Evolutionary conservation across 257 asterid species (phyloP).

Genomic region (Penstemon davidsonii): DNA sequence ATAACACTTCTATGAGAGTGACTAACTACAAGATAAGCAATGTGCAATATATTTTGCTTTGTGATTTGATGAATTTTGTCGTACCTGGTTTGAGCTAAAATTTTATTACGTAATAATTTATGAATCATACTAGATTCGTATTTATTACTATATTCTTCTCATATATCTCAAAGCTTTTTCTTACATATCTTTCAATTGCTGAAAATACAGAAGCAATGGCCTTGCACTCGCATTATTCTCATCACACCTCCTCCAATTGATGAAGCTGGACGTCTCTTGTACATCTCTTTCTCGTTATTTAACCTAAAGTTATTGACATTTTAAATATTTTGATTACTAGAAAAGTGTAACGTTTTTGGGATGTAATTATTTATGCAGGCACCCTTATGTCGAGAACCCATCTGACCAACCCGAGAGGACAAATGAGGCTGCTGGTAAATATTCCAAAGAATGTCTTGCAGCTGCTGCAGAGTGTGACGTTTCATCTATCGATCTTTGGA

Average conservation of each 20-base stretch:
- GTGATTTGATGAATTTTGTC: too few relatives aligned
- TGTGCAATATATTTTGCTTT: too few relatives aligned
- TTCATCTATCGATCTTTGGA: constrained; percentile 66
- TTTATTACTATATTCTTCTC: too few relatives aligned
- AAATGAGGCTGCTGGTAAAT: constrained; percentile 69
- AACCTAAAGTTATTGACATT: too few relatives aligned
- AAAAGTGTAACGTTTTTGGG: neutral
- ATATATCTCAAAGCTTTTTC: neutral
- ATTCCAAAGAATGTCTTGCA: constrained; percentile 69
- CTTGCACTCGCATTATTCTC: constrained; percentile 60
- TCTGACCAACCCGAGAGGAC: constrained; percentile 77
- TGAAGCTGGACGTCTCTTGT: constrained; percentile 73
- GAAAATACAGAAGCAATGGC: constrained; percentile 71
- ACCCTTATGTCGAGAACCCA: constrained; percentile 44
- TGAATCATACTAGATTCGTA: too few relatives aligned
- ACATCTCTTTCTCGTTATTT: constrained; percentile 21
- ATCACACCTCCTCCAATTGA: constrained; percentile 86
- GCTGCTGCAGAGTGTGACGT: constrained; percentile 67
- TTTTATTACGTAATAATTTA: too few relatives aligned
- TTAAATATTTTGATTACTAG: neutral
- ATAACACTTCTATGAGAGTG: too few relatives aligned
- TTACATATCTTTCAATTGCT: constrained; percentile 19
- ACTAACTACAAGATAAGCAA: too few relatives aligned
- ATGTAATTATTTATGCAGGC: constrained; percentile 31
- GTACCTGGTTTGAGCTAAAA: too few relatives aligned